Conservation (phyloP, 345 rosid genomes). For the Hibiscus syriacus region DNA sequence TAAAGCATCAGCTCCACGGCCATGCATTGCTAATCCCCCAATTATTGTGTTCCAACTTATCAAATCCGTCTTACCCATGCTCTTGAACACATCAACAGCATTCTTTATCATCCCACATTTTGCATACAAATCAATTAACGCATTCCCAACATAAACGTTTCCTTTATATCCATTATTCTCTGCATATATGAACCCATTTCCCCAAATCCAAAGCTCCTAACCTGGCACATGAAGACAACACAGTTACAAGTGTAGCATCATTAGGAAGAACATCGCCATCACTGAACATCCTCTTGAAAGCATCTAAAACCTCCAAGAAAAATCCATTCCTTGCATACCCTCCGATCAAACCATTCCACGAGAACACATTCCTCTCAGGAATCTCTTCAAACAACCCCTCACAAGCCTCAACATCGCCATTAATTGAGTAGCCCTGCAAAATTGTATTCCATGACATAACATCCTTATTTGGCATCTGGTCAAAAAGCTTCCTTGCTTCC, state of each 20-base stretch:
- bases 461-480: conserved; percentile 58
- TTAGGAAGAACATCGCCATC: conserved; percentile 49
- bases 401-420: conserved; percentile 45
- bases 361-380: conserved; percentile 59
- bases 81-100: conserved; percentile 49
- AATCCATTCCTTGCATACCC: conserved; percentile 44
- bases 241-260: conserved; percentile 65
- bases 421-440: conserved; percentile 52
- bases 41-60: conserved; percentile 78
- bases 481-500: conserved; percentile 55
- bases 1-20: conserved; percentile 58
- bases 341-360: conserved; percentile 73
- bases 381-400: conserved; percentile 59
- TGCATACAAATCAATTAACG: conserved; percentile 78
- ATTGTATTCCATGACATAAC: conserved; percentile 85
- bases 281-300: conserved; percentile 53
- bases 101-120: conserved; percentile 60
- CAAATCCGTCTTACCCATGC: conserved; percentile 55
- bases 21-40: conserved; percentile 64
- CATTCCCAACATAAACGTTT: conserved; percentile 58
- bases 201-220: conserved; percentile 77
- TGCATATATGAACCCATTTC: conserved; percentile 62
- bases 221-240: conserved; percentile 69
- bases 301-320: conserved; percentile 38
- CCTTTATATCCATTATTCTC: conserved; percentile 43